Percentiles rank a stretch among this genome's conserved stretches.
phyloP scores from a whole-genome alignment of 2,329 filamentous ascomycete species.

The Pseudocercospora eumusae region DNA sequence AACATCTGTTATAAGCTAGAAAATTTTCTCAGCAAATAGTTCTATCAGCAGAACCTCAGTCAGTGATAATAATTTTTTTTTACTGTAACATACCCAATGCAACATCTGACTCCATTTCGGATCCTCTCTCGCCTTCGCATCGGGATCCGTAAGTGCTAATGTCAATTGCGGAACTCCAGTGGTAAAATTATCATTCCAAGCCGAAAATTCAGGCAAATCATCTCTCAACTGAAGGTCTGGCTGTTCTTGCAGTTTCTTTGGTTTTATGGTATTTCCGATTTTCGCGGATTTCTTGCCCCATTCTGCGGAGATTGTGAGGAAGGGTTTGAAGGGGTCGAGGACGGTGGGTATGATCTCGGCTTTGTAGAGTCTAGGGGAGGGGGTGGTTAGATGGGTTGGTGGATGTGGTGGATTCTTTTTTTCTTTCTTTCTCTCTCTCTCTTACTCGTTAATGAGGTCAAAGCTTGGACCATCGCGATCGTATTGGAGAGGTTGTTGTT shows the following conservation, averaged over 20 bases:
- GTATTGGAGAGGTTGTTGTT: conserved; percentile 3
- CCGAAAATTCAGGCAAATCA: conserved; percentile 16
- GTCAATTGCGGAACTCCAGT: conserved; percentile 44
- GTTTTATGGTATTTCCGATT: conserved; percentile 58
- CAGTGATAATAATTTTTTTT: too few species aligned
- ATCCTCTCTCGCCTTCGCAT: conserved; percentile 57
- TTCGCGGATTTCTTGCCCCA: conserved; percentile 45
- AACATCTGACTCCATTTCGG: conserved; percentile 61
- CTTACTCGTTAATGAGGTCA: conserved; percentile 29
- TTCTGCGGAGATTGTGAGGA: conserved; percentile 52
- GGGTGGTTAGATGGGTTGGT: background rate
- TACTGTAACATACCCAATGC: too few species aligned
- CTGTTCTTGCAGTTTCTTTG: conserved; percentile 45
- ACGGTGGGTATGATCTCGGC: conserved; percentile 47
- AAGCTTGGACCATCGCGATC: conserved; percentile 9
- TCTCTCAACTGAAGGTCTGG: conserved; percentile 43
- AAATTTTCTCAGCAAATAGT: too few species aligned
- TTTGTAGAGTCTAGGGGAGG: conserved; percentile 29
- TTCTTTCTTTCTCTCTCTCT: background rate
- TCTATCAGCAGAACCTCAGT: too few species aligned
- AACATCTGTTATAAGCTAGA: conserved; percentile 45
- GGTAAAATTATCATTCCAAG: background rate
- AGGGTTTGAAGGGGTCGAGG: conserved; percentile 61
- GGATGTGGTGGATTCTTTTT: too few species aligned
- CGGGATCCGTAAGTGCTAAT: conserved; percentile 58